Evolutionary conservation across 176 grass and related monocot species (phyloP).

Genomic region (Triticum turgidum): DNA sequence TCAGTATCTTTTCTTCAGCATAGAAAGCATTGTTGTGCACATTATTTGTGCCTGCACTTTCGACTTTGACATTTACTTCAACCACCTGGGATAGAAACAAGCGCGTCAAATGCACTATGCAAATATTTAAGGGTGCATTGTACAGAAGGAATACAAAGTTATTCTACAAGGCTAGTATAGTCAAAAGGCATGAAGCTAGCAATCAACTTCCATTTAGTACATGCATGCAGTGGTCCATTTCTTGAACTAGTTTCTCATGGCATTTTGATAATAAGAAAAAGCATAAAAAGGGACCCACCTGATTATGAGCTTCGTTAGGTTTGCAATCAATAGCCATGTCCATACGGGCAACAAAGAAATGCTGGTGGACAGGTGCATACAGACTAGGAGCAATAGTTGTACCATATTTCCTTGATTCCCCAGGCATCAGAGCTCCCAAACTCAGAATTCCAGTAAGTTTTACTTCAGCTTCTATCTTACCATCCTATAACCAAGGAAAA

Average conservation of each 20-base stretch:
- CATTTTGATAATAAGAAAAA: slow-evolving; percentile 6
- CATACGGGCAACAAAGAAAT: slow-evolving; percentile 99
- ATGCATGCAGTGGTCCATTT: not conserved
- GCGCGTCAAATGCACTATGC: not conserved
- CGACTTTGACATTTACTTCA: slow-evolving; percentile 94
- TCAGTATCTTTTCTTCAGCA: slow-evolving; percentile 86
- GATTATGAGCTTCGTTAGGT: slow-evolving; percentile 90
- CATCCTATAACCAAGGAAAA: slow-evolving; percentile 60
- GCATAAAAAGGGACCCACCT: slow-evolving; percentile 47
- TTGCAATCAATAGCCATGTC: slow-evolving; percentile 98
- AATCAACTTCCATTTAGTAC: not conserved
- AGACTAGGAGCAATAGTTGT: slow-evolving; percentile 97
- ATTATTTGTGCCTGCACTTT: slow-evolving; percentile 80
- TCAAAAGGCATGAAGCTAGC: slow-evolving; percentile 1
- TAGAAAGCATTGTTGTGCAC: slow-evolving; percentile 98
- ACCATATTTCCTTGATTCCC: slow-evolving; percentile 94
- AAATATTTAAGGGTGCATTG: not conserved
- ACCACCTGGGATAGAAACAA: slow-evolving; percentile 62
- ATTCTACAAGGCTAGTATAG: not conserved
- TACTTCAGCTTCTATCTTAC: slow-evolving; percentile 99
- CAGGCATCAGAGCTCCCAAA: slow-evolving; percentile 93
- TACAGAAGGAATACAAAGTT: not conserved
- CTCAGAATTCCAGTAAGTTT: slow-evolving; percentile 99
- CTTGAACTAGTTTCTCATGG: not conserved
- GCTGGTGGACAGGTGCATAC: slow-evolving; percentile 99